These are phyloP conservation scores for Sphaerulina musiva DNA, from an alignment of 2,329 filamentous ascomycete species.

Conservation along the genomic window DNA sequence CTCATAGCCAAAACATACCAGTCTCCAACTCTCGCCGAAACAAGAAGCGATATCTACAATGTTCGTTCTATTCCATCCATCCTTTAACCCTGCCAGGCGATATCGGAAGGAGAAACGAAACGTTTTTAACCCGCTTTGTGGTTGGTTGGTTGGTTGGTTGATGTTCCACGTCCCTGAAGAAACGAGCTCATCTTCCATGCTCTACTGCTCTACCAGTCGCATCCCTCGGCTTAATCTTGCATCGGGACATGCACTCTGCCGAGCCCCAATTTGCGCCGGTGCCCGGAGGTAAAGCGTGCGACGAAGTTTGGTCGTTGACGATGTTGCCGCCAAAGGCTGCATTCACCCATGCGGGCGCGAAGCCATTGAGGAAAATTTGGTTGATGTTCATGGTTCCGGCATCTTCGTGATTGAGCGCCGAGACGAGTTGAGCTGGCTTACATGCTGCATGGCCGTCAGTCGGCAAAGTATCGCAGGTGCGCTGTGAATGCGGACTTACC, in stretches of 20 bases:
- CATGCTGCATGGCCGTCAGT: conserved; percentile 35
- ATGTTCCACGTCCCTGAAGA: too few relatives aligned
- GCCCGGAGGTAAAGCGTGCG: conserved; percentile 36
- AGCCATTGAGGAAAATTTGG: conserved; percentile 39
- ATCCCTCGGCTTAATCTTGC: conserved; percentile 20
- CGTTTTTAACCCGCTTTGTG: too few relatives aligned
- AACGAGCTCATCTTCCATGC: conserved; percentile 4
- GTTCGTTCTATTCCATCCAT: too few relatives aligned
- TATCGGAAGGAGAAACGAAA: too few relatives aligned
- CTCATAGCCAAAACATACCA: not conserved
- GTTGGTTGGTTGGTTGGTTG: too few relatives aligned
- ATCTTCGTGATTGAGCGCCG: conserved; percentile 46
- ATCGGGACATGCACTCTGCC: conserved; percentile 36
- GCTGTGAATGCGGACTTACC: conserved; percentile 31
- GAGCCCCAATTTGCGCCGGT: conserved; percentile 41
- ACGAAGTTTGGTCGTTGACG: conserved; percentile 30
- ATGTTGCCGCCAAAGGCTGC: conserved; percentile 39
- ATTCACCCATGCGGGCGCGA: conserved; percentile 39
- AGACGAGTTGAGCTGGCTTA: conserved; percentile 45
- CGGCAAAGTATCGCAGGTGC: not conserved
- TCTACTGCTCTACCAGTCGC: conserved; percentile 3
- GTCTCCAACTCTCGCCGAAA: not conserved
- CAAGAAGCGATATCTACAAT: not conserved
- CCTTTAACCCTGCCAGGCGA: too few relatives aligned
- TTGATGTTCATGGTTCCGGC: conserved; percentile 46